Conservation (phyloP, 2,329 filamentous ascomycete species). For the Hypoxylon sp. region DNA sequence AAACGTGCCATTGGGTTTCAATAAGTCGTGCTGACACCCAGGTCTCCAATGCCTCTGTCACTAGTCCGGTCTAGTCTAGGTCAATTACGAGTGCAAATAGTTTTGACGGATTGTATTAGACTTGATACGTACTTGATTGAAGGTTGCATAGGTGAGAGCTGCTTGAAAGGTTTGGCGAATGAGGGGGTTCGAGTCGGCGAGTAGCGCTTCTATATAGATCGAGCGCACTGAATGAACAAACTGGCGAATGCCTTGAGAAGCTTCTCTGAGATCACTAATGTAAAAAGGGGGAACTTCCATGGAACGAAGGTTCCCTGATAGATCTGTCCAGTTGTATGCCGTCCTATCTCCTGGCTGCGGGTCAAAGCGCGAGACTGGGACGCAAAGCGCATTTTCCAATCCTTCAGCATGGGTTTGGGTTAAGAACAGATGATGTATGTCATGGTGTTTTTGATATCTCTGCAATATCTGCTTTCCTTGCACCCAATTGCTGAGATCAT, state of each 20-base stretch:
- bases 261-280: conserved; percentile 8
- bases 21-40: conserved; percentile 21
- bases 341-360: no score
- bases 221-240: conserved; percentile 3
- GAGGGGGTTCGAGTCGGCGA: conserved; percentile 12
- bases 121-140: conserved; percentile 11
- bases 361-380: no score
- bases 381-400: no score
- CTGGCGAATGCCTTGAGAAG: conserved; percentile 1
- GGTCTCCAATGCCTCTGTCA: no score
- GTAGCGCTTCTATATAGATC: conserved; percentile 15
- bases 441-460: no score
- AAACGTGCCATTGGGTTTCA: conserved; percentile 21
- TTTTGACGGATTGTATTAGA: no score
- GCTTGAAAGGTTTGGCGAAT: conserved; percentile 21
- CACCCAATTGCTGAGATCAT: conserved; percentile 10
- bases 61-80: no score
- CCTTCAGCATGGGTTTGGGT: conserved; percentile 4
- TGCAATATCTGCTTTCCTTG: conserved; percentile 6
- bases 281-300: conserved; percentile 25
- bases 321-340: no score
- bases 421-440: no score
- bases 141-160: conserved; percentile 12
- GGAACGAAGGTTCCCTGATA: no score
- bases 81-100: no score